phyloP scores from a whole-genome alignment of 495 filamentous ascomycete species.

The Wilcoxina mikolae region DNA sequence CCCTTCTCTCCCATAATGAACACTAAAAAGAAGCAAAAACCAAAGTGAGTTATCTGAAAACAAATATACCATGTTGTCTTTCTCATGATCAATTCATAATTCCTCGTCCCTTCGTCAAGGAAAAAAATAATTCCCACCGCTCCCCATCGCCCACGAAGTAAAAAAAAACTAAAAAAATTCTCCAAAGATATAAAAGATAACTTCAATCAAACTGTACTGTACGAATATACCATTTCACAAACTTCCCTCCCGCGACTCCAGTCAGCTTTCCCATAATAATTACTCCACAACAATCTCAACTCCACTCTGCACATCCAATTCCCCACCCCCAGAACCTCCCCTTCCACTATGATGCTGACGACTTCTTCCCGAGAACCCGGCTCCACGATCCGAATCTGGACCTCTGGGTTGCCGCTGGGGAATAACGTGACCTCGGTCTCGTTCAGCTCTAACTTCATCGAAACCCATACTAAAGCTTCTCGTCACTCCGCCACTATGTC shows the following conservation, averaged over 20 bases:
- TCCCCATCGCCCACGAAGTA: not conserved
- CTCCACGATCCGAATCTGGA: slow-evolving; percentile 27
- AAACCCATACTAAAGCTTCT: slow-evolving; percentile 18
- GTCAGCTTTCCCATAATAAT: not conserved
- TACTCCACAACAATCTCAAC: slow-evolving; percentile 30
- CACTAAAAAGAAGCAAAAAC: too few relatives aligned
- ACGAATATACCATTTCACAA: too few relatives aligned
- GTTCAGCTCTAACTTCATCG: slow-evolving; percentile 17
- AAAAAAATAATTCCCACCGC: not conserved
- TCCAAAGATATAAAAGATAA: too few relatives aligned
- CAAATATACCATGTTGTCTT: too few relatives aligned
- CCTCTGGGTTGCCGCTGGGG: slow-evolving; percentile 27
- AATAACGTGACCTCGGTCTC: slow-evolving; percentile 23
- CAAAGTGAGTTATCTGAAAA: too few relatives aligned
- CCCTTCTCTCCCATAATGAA: too few relatives aligned
- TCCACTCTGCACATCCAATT: slow-evolving; percentile 27
- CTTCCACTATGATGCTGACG: slow-evolving; percentile 23
- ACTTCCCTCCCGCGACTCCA: too few relatives aligned
- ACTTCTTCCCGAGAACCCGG: slow-evolving; percentile 25
- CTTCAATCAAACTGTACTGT: too few relatives aligned
- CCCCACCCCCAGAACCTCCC: slow-evolving; percentile 11
- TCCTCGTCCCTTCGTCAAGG: too few relatives aligned
- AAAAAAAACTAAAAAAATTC: not conserved
- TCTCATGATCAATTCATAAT: too few relatives aligned
- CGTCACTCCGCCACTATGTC: slow-evolving; percentile 11